Evolutionary conservation across 2,329 filamentous ascomycete species (phyloP).

Genomic region (Aschersonia sp.): DNA sequence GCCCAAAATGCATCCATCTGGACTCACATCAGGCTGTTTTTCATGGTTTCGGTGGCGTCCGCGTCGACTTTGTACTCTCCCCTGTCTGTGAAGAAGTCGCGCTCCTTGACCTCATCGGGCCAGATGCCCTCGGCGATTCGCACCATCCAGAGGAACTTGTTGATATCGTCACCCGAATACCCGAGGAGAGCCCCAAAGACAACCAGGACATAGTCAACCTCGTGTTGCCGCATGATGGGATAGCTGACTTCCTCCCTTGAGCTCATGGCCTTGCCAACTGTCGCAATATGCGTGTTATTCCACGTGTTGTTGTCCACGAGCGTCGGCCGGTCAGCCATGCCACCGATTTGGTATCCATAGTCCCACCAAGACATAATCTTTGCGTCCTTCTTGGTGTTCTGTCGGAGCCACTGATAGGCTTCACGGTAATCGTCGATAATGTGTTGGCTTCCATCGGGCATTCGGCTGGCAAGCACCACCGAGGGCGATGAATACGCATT

Average conservation of each 20-base stretch:
- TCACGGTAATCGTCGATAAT: constrained; percentile 99
- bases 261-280: constrained; percentile 97
- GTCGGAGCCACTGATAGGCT: constrained; percentile 97
- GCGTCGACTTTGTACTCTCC: constrained; percentile 93
- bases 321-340: constrained; percentile 95
- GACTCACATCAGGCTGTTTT: constrained; percentile 94
- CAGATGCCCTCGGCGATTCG: constrained; percentile 98
- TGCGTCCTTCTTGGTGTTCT: constrained; percentile 88
- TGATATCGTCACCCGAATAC: constrained; percentile 97
- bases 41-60: constrained; percentile 92
- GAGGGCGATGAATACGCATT: constrained; percentile 98
- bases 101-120: constrained; percentile 98
- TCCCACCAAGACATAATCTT: constrained; percentile 99
- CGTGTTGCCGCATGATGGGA: constrained; percentile 94
- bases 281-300: constrained; percentile 99
- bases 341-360: constrained; percentile 98
- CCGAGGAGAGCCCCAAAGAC: constrained; percentile 93
- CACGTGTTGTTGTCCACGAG: constrained; percentile 99
- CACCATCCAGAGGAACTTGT: constrained; percentile 99
- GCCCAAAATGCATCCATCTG: not conserved
- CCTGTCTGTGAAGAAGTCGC: constrained; percentile 83
- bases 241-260: constrained; percentile 96
- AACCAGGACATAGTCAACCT: constrained; percentile 96
- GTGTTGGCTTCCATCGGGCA: constrained; percentile 91
- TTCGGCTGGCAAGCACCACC: constrained; percentile 80